phyloP scores from a whole-genome alignment of 2,329 filamentous ascomycete species.

The Pleomassaria siparia region DNA sequence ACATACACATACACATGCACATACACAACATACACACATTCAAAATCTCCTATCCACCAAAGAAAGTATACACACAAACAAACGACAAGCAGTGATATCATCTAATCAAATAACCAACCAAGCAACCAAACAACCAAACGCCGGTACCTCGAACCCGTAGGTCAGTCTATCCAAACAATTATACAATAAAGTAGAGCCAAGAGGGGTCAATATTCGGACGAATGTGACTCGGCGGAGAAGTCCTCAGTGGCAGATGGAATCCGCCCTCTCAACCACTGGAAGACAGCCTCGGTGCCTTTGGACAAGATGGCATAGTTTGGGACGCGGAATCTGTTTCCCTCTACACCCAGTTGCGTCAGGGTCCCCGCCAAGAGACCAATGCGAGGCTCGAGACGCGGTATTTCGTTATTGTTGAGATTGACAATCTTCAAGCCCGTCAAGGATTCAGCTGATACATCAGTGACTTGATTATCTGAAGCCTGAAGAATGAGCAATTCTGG shows the following conservation, averaged over 20 bases:
- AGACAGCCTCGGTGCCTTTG: slow-evolving; percentile 80
- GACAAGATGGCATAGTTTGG: slow-evolving; percentile 82
- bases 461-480: slow-evolving; percentile 77
- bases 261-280: slow-evolving; percentile 77
- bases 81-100: background rate
- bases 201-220: background rate
- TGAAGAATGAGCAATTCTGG: slow-evolving; percentile 71
- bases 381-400: slow-evolving; percentile 76
- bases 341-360: slow-evolving; percentile 71
- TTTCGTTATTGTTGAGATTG: slow-evolving; percentile 83
- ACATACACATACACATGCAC: background rate
- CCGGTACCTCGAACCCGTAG: background rate
- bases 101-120: background rate
- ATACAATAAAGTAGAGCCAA: background rate
- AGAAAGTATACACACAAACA: background rate
- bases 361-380: slow-evolving; percentile 73
- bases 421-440: slow-evolving; percentile 74
- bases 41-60: background rate
- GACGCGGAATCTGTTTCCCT: slow-evolving; percentile 84
- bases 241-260: slow-evolving; percentile 56
- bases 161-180: background rate
- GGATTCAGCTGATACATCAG: slow-evolving; percentile 69
- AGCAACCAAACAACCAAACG: background rate
- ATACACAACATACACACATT: background rate
- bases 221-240: background rate